Evolutionary conservation across 148 eudicot species (phyloP), one percentile per base, ranked within the genome.

Genomic region (Gaultheria prostrata): DNA sequence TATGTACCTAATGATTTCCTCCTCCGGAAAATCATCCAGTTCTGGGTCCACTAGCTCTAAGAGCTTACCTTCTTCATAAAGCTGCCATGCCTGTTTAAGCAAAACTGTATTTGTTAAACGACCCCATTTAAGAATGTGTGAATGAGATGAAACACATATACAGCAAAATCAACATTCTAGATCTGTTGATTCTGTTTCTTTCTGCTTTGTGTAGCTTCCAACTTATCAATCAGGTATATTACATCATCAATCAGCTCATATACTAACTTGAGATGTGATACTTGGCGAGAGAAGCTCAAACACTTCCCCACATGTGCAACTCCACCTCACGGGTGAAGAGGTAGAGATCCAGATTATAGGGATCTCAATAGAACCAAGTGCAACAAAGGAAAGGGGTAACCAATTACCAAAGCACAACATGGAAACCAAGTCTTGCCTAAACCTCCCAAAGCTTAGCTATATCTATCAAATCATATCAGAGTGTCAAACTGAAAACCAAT

Each of bases 1-100:
- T 54, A 95, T 91, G 87, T 89, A 97, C 83, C 91, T 90, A 7
- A 91, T 70, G 76, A 89, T 92, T 51, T 85, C 89, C 15, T 90
- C 92, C 71, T 92, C 84, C 0, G 99, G 93, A 76, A 87, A 93
- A 24, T 90, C 91, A 63, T 84, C 87, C 57, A 97, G 86, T 82
- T 91, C 95, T 9, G 94, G 85, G 70, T 95, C 98, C 45, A 92
- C 99, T 76, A 97, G 85, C 80, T 95, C 98, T 77, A 93, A 76
- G 46, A 93, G 83, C 84, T 89, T 90, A 57, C 92, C 95, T 85
- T 92, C 92, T 83, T 91, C 89, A 56, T 94, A 89, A 48, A 93
- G 92, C 82, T 91, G 82, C 99, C 99, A 97, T 5, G 96, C 98
- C 99, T 97, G 83, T 77, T 49, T 3, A 84, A 82, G 33, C 59